Evolutionary conservation across 2,329 filamentous ascomycete genomes (phyloP), one percentile per base, ranked within the genome.

Genomic region (Chaetomiaceae sp.): DNA sequence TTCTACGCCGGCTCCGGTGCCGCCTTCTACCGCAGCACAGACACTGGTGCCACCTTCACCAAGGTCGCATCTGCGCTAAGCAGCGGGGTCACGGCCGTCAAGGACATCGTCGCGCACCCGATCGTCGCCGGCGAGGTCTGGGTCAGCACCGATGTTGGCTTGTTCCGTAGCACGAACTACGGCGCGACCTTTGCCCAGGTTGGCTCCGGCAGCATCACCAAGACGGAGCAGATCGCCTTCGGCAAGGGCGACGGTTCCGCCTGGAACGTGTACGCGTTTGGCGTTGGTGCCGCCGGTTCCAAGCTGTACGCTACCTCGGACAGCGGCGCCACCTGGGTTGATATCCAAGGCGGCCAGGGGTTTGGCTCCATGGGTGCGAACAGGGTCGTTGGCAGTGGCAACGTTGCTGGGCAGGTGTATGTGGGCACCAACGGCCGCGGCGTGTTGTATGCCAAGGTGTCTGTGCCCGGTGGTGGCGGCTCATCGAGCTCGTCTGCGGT

Each of bases 101-200:
- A 81, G 34, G 74, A 76, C 30, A 73, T 87, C 9, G 78, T 77
- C 14, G 73, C 73, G 1, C 74, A 84, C 56, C 81, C 82, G 0
- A 73, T 75, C 5, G 71, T 73, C 10, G 78, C 80, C 0, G 84
- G 85, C 11, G 79, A 83, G 43, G 74, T 88, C 43, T 80, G 75
- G 66, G 78, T 79, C 1, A 80, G 79, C 1, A 81, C 79, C 0
- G 71, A 81, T 48, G 66, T 61, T 0, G 80, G 80, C 5, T 65
- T 84, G 43, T 82, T 78, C 67, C 74, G 74, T 58, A 79, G 76
- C 9, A 76, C 72, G 5, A 65, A 82, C 63, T 79, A 68, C 32
- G 80, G 78, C 5, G 62, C 65, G 4, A 71, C 71, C 1, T 82
- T 81, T 58, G 68, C 71, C 0, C 64, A 71, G 23, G 61, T 72